phyloP scores from a whole-genome alignment of 2,329 filamentous ascomycete genomes.

The Penicillium decumbens region DNA sequence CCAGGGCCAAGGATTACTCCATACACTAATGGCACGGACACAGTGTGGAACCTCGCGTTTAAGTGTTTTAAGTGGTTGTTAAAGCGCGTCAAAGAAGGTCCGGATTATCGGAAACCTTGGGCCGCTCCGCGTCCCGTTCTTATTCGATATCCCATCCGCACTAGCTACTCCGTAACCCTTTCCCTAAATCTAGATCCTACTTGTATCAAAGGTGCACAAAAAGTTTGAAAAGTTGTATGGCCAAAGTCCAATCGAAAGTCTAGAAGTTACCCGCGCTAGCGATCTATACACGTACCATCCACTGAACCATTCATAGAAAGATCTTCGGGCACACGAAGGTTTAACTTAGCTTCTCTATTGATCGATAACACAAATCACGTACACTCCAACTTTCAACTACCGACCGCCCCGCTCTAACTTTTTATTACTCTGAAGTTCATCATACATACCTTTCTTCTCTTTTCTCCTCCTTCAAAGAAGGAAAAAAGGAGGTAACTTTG shows the following conservation, averaged over 20 bases:
- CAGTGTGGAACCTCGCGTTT: no score
- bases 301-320: background rate
- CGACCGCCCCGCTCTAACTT: constrained; percentile 7
- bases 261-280: constrained; percentile 5
- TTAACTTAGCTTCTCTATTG: background rate
- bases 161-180: no score
- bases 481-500: background rate
- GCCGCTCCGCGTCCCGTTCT: no score
- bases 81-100: no score
- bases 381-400: background rate
- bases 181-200: no score
- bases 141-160: no score
- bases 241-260: background rate
- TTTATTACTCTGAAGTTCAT: background rate
- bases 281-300: constrained; percentile 7
- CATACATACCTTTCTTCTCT: background rate
- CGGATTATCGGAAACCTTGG: no score
- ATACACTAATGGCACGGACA: no score
- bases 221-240: no score
- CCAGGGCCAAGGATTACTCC: no score
- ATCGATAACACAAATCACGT: background rate
- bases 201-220: no score
- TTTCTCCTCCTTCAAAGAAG: background rate
- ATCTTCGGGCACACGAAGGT: background rate
- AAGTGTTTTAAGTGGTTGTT: no score